These are phyloP conservation scores for Microdochium bolleyi DNA, from an alignment of 2,329 filamentous ascomycete genomes.

Conservation along the genomic window DNA sequence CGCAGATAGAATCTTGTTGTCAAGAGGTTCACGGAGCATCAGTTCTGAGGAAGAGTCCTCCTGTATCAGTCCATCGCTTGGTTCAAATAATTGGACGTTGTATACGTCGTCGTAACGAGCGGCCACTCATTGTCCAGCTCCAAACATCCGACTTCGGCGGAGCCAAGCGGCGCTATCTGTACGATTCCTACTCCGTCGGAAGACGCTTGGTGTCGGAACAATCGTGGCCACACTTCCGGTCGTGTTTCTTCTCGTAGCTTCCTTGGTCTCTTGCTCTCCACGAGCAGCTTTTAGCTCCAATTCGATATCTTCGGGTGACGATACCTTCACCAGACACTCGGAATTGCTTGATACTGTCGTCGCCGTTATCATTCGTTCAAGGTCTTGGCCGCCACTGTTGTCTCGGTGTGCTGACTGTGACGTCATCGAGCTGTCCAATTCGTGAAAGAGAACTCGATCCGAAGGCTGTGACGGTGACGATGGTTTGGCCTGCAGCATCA, in stretches of 20 bases:
- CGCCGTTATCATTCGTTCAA: no score
- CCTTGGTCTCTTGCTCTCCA: background rate
- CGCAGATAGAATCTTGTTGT: no score
- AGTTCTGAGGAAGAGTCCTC: no score
- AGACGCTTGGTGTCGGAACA: background rate
- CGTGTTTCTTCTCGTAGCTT: background rate
- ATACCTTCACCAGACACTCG: no score
- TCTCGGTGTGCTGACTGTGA: background rate
- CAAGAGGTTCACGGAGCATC: no score
- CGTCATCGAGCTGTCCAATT: background rate
- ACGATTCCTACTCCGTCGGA: constrained; percentile 1
- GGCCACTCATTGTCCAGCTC: background rate
- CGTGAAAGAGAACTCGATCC: background rate
- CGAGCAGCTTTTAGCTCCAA: no score
- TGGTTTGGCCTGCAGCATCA: background rate
- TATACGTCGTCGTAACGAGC: background rate
- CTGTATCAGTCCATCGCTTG: no score
- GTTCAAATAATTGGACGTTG: background rate
- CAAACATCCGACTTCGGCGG: constrained; percentile 5
- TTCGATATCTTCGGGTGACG: no score
- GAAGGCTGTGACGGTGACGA: background rate
- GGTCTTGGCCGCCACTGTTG: no score
- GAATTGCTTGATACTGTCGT: no score
- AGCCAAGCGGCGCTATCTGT: constrained; percentile 7
- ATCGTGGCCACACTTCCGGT: background rate